Base-by-base conservation (phyloP, 352 stramenopile genomes). In the Globisporangium camurandrum region DNA sequence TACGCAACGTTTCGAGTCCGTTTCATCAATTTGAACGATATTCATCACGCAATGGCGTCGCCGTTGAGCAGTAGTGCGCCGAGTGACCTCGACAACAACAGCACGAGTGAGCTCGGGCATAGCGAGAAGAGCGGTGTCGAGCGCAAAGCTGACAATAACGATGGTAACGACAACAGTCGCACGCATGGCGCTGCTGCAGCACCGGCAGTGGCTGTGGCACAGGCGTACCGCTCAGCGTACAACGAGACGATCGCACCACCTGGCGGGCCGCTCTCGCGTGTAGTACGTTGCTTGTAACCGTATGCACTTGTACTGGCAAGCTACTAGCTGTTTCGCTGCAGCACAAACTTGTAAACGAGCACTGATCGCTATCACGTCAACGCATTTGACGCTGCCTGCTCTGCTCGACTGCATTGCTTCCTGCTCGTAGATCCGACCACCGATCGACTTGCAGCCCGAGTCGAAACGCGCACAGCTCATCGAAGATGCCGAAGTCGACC, bases 391-490 rank as follows among this genome's bases (percentile, higher is more conserved):
- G 30, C 30, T 34, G n/a, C 30, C 26, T 28, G 22, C 19, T 47
- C 30, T 8, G n/a, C 31, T 40, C 17, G 22, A 20, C n/a, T 44
- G 27, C 31, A 10, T 57, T 45, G 11, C 19, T 10, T 44, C 17
- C 17, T 36, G 20, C 31, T 48, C 9, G 28, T 53, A 86, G 74
- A 71, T 86, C 43, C 67, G 70, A 0, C 75, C 79, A 9, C 73
- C 75, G 0, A 57, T 76, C n/a, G 75, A 82, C 24, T 80, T 86
- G 36, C 63, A 64, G 16, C 60, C 69, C n/a, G 79, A 90, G 38
- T 88, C 76, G 16, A 91, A 88, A 60, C 72, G 75, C 41, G 75
- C 76, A 4, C 68, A 84, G 46, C 51, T 79, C 16, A 89, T 91
- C 28, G 80, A 88, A 40, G 62, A 78, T 52, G 80, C 69, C 0